Base-by-base conservation (phyloP, 208 protist genomes). In the Crithidia fasciculata region DNA sequence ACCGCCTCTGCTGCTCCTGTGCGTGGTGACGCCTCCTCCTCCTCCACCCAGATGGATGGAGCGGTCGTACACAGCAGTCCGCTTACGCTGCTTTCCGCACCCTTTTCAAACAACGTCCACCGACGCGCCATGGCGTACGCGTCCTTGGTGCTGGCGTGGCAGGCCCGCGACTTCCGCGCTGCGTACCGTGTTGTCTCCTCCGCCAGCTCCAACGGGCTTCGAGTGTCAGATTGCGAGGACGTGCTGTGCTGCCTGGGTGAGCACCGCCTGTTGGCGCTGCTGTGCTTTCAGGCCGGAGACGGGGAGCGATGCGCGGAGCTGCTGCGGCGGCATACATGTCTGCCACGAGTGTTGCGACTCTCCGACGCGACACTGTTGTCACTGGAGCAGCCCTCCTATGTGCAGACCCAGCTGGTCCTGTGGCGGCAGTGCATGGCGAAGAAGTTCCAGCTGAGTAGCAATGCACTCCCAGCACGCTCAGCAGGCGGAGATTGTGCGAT, bases 51-150 rank as follows among this genome's bases (percentile, higher is more conserved):
- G 28, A 28, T 28, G 28, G 28, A 28, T 28, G 28, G 28, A 28
- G 28, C 1, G 28, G 28, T 28, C 28, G 28, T 28, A 28, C 28
- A 28, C 28, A 28, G 28, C 54, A 70, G 47, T 8, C 12, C 49
- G 19, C 52, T 4, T 55, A 15, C 40, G 2, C 18, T 12, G 49
- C 41, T 18, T 50, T 44, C 15, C 2, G 43, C 13, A 8, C 62
- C n/a, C 19, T 37, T 13, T 12, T 19, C 12, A 18, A 40, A 40
- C 8, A 13, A 5, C 43, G 43, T 43, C 12, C 54, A 69, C 36
- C 59, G 66, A n/a, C 86, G 89, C 7, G 76, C 79, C 4, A 87
- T 91, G 80, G 80, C 81, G 54, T 94, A 94, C 69, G 87, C 88
- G 9, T 76, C 87, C 10, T 69, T 96, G 16, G 84, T 94, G 18